These are phyloP conservation scores for Babesia bovis DNA, from an alignment of 169 alveolate species.

Conservation along the genomic window DNA sequence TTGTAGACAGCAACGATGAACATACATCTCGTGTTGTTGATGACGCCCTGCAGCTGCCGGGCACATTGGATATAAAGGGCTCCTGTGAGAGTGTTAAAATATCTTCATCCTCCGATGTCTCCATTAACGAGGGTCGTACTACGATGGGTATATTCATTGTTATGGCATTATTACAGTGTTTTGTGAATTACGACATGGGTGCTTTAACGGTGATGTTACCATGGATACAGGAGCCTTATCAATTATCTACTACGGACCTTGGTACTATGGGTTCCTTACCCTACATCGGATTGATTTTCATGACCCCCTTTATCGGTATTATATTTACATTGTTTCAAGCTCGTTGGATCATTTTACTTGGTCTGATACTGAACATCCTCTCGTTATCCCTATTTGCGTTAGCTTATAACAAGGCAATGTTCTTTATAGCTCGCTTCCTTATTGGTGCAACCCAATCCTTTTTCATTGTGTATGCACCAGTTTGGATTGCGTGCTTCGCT, in stretches of 20 bases:
- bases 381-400: slow-evolving; percentile 70
- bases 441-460: slow-evolving; percentile 90
- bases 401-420: slow-evolving; percentile 67
- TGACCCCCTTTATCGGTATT: slow-evolving; percentile 76
- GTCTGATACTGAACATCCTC: slow-evolving; percentile 61
- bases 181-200: slow-evolving; percentile 61
- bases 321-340: slow-evolving; percentile 66
- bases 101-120: too few relatives aligned
- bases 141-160: slow-evolving; percentile 34
- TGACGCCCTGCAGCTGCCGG: too few relatives aligned
- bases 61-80: too few relatives aligned
- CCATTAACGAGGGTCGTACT: too few relatives aligned
- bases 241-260: slow-evolving; percentile 40
- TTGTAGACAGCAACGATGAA: too few relatives aligned
- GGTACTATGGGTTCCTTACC: slow-evolving; percentile 77
- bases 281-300: slow-evolving; percentile 74
- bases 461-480: slow-evolving; percentile 90
- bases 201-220: slow-evolving; percentile 54
- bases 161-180: slow-evolving; percentile 43
- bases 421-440: slow-evolving; percentile 82
- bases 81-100: too few relatives aligned
- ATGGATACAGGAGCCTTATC: slow-evolving; percentile 49
- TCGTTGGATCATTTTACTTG: slow-evolving; percentile 58
- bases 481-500: slow-evolving; percentile 92
- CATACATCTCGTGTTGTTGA: too few relatives aligned